phyloP scores from a whole-genome alignment of 768 basidiomycete species.

The Boletus reticuloceps region DNA sequence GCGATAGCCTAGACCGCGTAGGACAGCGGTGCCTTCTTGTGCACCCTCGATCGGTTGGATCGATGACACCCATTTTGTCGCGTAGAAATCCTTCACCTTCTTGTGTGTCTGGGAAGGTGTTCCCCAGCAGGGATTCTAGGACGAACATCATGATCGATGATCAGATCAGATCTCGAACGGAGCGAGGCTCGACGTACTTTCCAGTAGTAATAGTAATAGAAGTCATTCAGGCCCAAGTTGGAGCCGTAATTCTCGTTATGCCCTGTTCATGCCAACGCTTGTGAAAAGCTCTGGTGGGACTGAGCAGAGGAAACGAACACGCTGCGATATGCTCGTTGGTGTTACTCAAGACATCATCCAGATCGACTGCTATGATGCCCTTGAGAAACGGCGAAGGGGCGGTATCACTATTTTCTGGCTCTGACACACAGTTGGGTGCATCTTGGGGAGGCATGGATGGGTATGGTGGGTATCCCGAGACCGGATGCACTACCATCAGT shows the following conservation, averaged over 20 bases:
- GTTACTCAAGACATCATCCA: conserved; percentile 65
- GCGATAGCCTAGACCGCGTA: conserved; percentile 63
- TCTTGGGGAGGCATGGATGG: conserved; percentile 1
- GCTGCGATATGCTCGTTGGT: conserved; percentile 58
- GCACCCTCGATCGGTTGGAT: conserved; percentile 61
- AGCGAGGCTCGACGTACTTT: conserved; percentile 41
- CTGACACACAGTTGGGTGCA: no score
- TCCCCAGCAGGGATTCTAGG: conserved; percentile 59
- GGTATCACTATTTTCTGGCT: no score
- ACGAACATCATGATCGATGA: neutral
- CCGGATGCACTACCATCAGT: no score
- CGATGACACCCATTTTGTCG: conserved; percentile 44
- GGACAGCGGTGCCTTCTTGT: conserved; percentile 49
- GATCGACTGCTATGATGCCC: conserved; percentile 58
- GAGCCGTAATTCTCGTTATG: conserved; percentile 62
- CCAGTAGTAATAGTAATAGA: conserved; percentile 79
- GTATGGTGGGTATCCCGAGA: conserved; percentile 1
- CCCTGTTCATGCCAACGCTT: conserved; percentile 40
- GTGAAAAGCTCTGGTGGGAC: neutral
- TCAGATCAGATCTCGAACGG: neutral
- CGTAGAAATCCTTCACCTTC: conserved; percentile 61
- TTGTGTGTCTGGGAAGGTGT: conserved; percentile 50
- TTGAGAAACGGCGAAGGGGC: conserved; percentile 13
- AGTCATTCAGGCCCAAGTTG: conserved; percentile 49
- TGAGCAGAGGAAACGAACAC: conserved; percentile 37